Evolutionary conservation across 768 basidiomycete genomes (phyloP).

Genomic region (Serpula lacrymans): DNA sequence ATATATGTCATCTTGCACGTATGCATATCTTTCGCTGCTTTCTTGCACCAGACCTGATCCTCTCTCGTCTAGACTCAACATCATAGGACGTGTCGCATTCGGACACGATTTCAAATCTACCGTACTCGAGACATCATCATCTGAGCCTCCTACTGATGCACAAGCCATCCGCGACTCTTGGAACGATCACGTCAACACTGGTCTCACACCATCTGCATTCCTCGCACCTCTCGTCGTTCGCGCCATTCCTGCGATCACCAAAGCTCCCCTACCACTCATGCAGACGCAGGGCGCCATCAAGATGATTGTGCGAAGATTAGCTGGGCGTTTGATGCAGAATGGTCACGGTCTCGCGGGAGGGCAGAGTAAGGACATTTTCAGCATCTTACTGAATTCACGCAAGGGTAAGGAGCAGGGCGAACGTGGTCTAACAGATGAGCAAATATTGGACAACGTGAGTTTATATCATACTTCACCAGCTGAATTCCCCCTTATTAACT

Average conservation of each 20-base stretch:
- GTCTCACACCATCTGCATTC: constrained; percentile 18
- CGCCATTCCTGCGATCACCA: constrained; percentile 23
- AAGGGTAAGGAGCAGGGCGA: no score
- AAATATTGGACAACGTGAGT: no score
- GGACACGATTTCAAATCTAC: constrained; percentile 34
- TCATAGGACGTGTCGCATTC: constrained; percentile 35
- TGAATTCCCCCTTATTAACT: no score
- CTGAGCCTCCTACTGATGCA: constrained; percentile 14
- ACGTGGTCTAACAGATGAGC: no score
- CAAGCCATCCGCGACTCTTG: constrained; percentile 22
- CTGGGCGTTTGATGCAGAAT: constrained; percentile 18
- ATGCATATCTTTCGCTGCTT: neutral
- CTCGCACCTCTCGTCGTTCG: constrained; percentile 27
- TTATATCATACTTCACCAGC: no score
- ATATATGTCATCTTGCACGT: constrained; percentile 20
- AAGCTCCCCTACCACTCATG: constrained; percentile 19
- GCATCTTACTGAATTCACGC: no score
- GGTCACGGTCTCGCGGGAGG: constrained; percentile 8
- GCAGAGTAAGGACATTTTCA: constrained; percentile 23
- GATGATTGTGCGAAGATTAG: constrained; percentile 20
- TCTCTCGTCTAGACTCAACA: constrained; percentile 20
- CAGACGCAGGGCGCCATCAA: constrained; percentile 23
- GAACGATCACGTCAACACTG: constrained; percentile 16
- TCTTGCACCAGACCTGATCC: neutral
- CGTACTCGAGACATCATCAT: constrained; percentile 5